These are phyloP conservation scores for Umbelopsis sp. DNA, from an alignment of 192 early-diverging fungal genomes.

Conservation along the genomic window DNA sequence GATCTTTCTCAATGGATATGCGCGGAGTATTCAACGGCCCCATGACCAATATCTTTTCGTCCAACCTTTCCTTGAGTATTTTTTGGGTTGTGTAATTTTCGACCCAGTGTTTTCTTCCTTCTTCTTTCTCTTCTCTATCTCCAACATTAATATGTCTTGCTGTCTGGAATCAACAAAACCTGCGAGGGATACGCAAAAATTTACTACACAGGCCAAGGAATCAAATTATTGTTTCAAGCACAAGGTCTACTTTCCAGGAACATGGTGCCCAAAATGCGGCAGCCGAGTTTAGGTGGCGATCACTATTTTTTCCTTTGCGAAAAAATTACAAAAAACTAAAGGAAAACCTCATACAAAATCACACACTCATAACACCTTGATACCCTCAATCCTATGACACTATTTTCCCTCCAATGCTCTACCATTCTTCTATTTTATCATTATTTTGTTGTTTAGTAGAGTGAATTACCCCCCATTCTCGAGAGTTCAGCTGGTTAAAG, in stretches of 20 bases:
- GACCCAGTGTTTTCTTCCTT: not conserved
- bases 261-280: slow-evolving; percentile 19
- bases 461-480: not conserved
- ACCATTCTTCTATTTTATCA: no score
- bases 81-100: slow-evolving; percentile 10
- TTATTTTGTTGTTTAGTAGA: no score
- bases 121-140: slow-evolving; percentile 2
- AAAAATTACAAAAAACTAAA: not conserved
- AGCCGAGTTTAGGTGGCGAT: slow-evolving; percentile 20
- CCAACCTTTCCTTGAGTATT: slow-evolving; percentile 19
- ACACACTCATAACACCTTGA: not conserved
- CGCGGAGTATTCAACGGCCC: slow-evolving; percentile 17
- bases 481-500: not conserved
- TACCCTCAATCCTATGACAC: no score
- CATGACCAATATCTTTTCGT: slow-evolving; percentile 19
- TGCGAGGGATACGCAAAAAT: not conserved
- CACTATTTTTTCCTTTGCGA: not conserved
- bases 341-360: not conserved
- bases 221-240: slow-evolving; percentile 16
- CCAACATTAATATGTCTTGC: slow-evolving; percentile 7
- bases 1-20: not conserved
- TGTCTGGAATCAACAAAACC: not conserved
- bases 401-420: no score
- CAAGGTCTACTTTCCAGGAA: not conserved
- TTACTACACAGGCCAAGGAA: not conserved